A percentile compares a stretch with the other conserved stretches of the same genome.
These are phyloP conservation scores for Symmetrospora coprosmae DNA, from an alignment of 768 basidiomycete genomes.

Conservation along the genomic window DNA sequence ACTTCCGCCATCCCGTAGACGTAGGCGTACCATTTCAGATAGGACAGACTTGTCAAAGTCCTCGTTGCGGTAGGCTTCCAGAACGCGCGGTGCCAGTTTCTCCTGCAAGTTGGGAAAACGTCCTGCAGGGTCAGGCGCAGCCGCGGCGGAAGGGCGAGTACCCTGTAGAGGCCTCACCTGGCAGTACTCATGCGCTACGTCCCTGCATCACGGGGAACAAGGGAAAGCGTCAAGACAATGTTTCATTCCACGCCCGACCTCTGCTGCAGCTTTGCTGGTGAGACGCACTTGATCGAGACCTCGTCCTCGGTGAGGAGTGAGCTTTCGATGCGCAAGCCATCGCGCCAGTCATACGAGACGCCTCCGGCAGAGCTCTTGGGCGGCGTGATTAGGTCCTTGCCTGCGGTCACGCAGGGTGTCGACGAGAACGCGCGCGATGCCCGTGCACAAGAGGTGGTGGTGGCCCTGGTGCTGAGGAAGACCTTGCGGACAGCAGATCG, in stretches of 20 bases:
- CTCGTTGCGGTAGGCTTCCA: constrained; percentile 77
- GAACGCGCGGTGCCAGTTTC: constrained; percentile 68
- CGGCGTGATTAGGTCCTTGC: neutral
- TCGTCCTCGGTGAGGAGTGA: constrained; percentile 73
- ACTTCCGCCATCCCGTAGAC: too few species aligned
- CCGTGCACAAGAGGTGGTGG: too few species aligned
- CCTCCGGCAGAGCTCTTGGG: constrained; percentile 28
- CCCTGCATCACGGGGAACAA: constrained; percentile 41
- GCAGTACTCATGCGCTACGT: constrained; percentile 64
- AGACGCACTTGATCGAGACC: constrained; percentile 62
- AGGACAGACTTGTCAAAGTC: constrained; percentile 62
- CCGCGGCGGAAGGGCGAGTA: too few species aligned
- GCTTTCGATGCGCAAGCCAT: constrained; percentile 65
- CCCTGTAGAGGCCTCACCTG: constrained; percentile 54
- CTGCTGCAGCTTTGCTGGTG: neutral
- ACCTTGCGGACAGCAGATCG: too few species aligned
- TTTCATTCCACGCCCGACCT: neutral
- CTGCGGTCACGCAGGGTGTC: too few species aligned
- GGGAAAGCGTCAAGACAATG: neutral
- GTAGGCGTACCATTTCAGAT: constrained; percentile 52
- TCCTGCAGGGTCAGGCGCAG: too few species aligned
- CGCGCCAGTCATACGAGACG: constrained; percentile 42
- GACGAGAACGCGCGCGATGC: too few species aligned
- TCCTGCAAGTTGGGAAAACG: constrained; percentile 51
- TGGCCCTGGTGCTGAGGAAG: too few species aligned